Base-by-base conservation (phyloP, 192 early-diverging fungal genomes). In the Powellomyces hirtus region DNA sequence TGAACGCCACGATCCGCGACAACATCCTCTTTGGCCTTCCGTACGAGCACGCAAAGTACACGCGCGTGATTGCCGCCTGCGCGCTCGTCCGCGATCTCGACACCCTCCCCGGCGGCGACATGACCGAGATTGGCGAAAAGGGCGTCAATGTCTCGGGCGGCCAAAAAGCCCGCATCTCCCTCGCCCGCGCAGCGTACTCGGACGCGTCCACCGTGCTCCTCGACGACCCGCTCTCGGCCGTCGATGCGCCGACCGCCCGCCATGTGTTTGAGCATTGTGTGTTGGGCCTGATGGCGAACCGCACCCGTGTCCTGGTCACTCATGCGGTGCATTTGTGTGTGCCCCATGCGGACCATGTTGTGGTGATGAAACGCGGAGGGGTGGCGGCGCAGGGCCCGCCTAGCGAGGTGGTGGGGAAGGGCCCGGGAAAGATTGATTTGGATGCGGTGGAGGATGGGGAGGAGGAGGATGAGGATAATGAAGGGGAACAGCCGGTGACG, bases 241-340 rank as follows among this genome's bases (percentile, higher is more conserved):
- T 98, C 0, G 97, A 99, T 73, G 88, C 94, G 2, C 95, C 95
- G 51, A 98, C 96, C 0, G 94, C 90, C 22, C 87, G 88, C 49
- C 91, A 93, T 64, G 79, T 99, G 31, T 88, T 91, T 50, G 82
- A 88, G 7, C 69, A 89, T 42, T 94, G 92, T 58, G 79, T 98
- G 66, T 78, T 86, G 22, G 85, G 83, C 22, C 74, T 94, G 51
- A 82, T 99, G 83, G 68, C 67, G 1, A 82, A 86, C 27, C 82
- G 94, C 10, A 99, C 97, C 0, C 71, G 89, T 1, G 74, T 99
- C n/a, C 78, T 99, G 37, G 97, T 96, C 10, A 94, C 94, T 0
- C 97, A 98, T 74, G 77, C 77, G 6, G 75, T 79, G 13, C 36
- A 59, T 26, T 67, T 85, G 6, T 75, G 77, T 11, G 22, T 81